Conservation (phyloP, 2,329 filamentous ascomycete genomes). For the Trichoderma cornu-damae region DNA sequence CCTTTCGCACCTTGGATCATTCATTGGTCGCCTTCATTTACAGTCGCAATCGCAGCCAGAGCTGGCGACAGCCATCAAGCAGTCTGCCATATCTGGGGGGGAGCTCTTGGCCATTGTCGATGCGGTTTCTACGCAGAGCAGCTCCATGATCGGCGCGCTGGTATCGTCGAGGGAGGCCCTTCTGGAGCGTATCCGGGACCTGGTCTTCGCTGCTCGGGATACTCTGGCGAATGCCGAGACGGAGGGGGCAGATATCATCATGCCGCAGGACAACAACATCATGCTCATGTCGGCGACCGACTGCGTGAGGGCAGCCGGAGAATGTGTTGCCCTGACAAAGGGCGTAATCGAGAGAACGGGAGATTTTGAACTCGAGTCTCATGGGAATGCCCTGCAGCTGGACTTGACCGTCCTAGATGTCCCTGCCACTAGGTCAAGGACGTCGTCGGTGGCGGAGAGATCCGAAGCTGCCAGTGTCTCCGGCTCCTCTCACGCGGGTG, state of each 20-base stretch:
- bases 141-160: slow-evolving; percentile 60
- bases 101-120: slow-evolving; percentile 76
- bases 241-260: slow-evolving; percentile 71
- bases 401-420: slow-evolving; percentile 49
- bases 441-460: slow-evolving; percentile 31
- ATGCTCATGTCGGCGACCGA: slow-evolving; percentile 75
- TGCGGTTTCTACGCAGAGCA: slow-evolving; percentile 73
- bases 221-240: slow-evolving; percentile 65
- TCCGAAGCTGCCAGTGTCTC: slow-evolving; percentile 37
- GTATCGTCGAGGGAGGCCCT: slow-evolving; percentile 67
- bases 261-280: slow-evolving; percentile 71
- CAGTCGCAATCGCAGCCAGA: slow-evolving; percentile 88
- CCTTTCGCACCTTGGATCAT: slow-evolving; percentile 83
- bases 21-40: slow-evolving; percentile 82
- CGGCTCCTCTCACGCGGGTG: slow-evolving; percentile 36
- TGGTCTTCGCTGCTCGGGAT: slow-evolving; percentile 76
- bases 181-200: slow-evolving; percentile 71
- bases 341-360: slow-evolving; percentile 81
- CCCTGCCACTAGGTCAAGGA: slow-evolving; percentile 32
- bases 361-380: slow-evolving; percentile 82
- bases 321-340: slow-evolving; percentile 84
- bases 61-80: slow-evolving; percentile 73
- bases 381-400: slow-evolving; percentile 50
- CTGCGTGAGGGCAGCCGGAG: slow-evolving; percentile 84
- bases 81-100: slow-evolving; percentile 76